Percentiles rank a stretch among this genome's conserved stretches.
phyloP scores from a whole-genome alignment of 805 yeast species.

The Cephaloascus albidus region DNA sequence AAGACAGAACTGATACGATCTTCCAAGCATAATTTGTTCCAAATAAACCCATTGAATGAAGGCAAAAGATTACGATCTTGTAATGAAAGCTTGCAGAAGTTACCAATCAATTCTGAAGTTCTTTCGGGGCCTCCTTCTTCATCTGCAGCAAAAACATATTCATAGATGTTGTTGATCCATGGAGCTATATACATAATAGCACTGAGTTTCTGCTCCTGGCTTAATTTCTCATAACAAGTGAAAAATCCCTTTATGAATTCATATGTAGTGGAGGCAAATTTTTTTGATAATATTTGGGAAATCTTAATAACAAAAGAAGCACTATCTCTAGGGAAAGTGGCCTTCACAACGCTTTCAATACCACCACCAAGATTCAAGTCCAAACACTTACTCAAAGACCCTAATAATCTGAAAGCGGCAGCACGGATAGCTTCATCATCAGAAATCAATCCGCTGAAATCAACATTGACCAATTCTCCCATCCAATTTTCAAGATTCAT shows the following conservation, averaged over 20 bases:
- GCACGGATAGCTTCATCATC: conserved; percentile 48
- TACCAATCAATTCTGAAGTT: conserved; percentile 51
- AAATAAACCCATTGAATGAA: conserved; percentile 48
- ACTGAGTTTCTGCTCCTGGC: conserved; percentile 22
- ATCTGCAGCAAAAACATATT: conserved; percentile 42
- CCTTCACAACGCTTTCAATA: conserved; percentile 44
- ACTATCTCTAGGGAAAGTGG: conserved; percentile 61
- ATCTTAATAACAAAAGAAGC: conserved; percentile 50
- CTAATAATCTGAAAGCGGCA: conserved; percentile 54
- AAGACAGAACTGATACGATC: conserved; percentile 47
- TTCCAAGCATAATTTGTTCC: conserved; percentile 60
- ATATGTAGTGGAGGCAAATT: conserved; percentile 51
- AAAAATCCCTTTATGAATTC: conserved; percentile 44
- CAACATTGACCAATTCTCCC: conserved; percentile 55
- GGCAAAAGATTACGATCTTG: conserved; percentile 37
- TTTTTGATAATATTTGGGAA: conserved; percentile 45
- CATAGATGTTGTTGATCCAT: conserved; percentile 64
- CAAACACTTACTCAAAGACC: conserved; percentile 52
- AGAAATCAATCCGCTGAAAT: conserved; percentile 60
- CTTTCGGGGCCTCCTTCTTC: conserved; percentile 52
- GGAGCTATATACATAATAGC: conserved; percentile 52
- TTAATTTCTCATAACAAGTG: conserved; percentile 36
- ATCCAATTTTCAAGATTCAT: conserved; percentile 32
- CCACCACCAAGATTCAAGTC: conserved; percentile 50
- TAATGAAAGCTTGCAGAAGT: conserved; percentile 50